Conservation (phyloP, 1,284 basidiomycete genomes). For the Xerocomus amazonicus region DNA sequence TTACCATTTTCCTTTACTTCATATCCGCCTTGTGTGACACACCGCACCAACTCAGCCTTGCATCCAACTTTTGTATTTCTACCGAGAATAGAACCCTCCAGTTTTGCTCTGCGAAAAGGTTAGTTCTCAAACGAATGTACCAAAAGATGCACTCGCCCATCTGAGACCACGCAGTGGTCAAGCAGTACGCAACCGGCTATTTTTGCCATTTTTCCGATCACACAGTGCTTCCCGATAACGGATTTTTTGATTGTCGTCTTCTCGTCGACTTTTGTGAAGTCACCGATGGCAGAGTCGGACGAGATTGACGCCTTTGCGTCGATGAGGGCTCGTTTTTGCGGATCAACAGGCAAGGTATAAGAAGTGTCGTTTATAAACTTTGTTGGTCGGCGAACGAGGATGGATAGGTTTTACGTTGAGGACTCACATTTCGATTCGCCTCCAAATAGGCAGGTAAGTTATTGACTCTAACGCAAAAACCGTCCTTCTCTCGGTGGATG, state of each 20-base stretch:
- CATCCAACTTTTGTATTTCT: conserved; percentile 78
- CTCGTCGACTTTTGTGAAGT: conserved; percentile 81
- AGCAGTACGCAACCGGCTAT: conserved; percentile 85
- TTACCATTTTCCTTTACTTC: conserved; percentile 75
- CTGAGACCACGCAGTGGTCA: conserved; percentile 85
- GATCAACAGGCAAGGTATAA: conserved; percentile 56
- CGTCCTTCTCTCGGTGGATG: conserved; percentile 53
- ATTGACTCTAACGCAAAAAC: conserved; percentile 75
- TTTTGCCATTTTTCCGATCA: conserved; percentile 84
- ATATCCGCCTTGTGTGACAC: conserved; percentile 87
- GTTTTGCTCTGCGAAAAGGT: conserved; percentile 61
- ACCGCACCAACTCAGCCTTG: conserved; percentile 76
- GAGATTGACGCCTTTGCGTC: conserved; percentile 84
- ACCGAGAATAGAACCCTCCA: conserved; percentile 88
- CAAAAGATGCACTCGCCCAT: conserved; percentile 58
- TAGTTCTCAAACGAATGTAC: background rate
- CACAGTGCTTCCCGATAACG: conserved; percentile 84
- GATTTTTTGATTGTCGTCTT: conserved; percentile 85
- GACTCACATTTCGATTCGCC: conserved; percentile 68
- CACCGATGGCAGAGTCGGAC: conserved; percentile 79
- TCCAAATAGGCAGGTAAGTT: conserved; percentile 82
- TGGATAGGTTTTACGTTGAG: background rate
- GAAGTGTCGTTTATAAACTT: conserved; percentile 52
- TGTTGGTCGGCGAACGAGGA: conserved; percentile 4
- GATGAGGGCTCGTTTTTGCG: conserved; percentile 60